phyloP scores from a whole-genome alignment of 2,329 filamentous ascomycete genomes.

The Emergomyces pasteurianus region DNA sequence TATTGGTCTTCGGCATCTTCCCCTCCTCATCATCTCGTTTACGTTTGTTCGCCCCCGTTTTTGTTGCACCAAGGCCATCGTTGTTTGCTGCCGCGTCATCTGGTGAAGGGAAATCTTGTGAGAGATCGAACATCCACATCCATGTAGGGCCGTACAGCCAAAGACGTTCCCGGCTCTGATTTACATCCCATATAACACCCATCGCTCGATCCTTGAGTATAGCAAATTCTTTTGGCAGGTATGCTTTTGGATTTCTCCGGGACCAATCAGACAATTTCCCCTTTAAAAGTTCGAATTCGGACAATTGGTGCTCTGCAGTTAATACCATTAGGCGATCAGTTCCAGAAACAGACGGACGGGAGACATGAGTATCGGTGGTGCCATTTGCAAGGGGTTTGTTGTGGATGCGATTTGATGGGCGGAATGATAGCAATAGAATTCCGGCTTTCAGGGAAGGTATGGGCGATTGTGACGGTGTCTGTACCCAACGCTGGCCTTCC shows the following conservation, averaged over 20 bases:
- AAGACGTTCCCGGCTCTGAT: slow-evolving; percentile 45
- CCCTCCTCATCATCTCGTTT: slow-evolving; percentile 31
- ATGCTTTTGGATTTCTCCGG: slow-evolving; percentile 62
- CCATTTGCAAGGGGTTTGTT: slow-evolving; percentile 33
- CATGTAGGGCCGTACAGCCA: slow-evolving; percentile 84
- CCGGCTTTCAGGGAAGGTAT: slow-evolving; percentile 56
- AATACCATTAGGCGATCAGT: slow-evolving; percentile 48
- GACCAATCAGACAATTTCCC: slow-evolving; percentile 78
- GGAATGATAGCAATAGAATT: slow-evolving; percentile 58
- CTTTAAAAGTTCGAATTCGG: slow-evolving; percentile 66
- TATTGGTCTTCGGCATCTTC: slow-evolving; percentile 35
- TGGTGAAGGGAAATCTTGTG: slow-evolving; percentile 48
- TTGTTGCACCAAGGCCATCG: slow-evolving; percentile 14
- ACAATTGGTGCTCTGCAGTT: slow-evolving; percentile 54
- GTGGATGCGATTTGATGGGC: slow-evolving; percentile 27
- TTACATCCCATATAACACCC: slow-evolving; percentile 71
- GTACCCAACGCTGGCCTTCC: slow-evolving; percentile 59
- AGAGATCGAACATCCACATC: slow-evolving; percentile 84
- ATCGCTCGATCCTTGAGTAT: slow-evolving; percentile 68
- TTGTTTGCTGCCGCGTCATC: slow-evolving; percentile 18
- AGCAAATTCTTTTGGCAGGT: slow-evolving; percentile 62
- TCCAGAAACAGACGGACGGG: slow-evolving; percentile 18
- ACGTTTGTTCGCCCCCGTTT: slow-evolving; percentile 24
- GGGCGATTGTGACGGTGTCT: slow-evolving; percentile 57
- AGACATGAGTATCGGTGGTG: slow-evolving; percentile 15